Evolutionary conservation across 768 basidiomycete species (phyloP).

Genomic region (Tylopilus sp.): DNA sequence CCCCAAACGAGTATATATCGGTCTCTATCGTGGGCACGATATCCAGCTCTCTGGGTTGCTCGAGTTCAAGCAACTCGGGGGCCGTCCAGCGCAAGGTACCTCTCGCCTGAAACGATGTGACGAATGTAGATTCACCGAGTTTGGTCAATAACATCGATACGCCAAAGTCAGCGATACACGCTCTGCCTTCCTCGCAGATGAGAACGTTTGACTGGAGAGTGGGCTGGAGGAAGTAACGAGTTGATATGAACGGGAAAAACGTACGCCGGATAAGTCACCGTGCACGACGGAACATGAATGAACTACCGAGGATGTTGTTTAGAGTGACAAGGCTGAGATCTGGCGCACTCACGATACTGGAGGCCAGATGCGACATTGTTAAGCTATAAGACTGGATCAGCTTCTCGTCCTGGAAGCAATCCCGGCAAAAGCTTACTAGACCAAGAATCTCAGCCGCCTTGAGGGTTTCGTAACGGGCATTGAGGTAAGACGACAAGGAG

Average conservation of each 20-base stretch:
- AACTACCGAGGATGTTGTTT: background rate
- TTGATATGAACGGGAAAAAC: background rate
- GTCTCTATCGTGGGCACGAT: background rate
- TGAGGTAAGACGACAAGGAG: background rate
- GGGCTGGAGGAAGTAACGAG: background rate
- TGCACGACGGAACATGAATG: background rate
- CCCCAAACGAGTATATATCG: background rate
- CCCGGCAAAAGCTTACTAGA: background rate
- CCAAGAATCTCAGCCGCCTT: background rate
- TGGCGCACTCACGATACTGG: background rate
- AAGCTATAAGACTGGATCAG: background rate
- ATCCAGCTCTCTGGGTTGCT: background rate
- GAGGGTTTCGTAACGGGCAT: too few relatives aligned
- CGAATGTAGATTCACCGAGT: background rate
- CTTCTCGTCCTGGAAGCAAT: too few relatives aligned
- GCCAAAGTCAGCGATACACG: background rate
- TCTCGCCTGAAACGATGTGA: background rate
- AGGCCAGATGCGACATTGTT: background rate
- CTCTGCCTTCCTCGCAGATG: background rate
- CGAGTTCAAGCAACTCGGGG: background rate
- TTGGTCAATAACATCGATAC: background rate
- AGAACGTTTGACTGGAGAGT: background rate
- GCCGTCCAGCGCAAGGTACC: background rate
- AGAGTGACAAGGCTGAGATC: background rate
- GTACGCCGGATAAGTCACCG: background rate